Base-by-base conservation (phyloP, 2,329 filamentous ascomycete species). In the Fusarium brevicatenulatum region DNA sequence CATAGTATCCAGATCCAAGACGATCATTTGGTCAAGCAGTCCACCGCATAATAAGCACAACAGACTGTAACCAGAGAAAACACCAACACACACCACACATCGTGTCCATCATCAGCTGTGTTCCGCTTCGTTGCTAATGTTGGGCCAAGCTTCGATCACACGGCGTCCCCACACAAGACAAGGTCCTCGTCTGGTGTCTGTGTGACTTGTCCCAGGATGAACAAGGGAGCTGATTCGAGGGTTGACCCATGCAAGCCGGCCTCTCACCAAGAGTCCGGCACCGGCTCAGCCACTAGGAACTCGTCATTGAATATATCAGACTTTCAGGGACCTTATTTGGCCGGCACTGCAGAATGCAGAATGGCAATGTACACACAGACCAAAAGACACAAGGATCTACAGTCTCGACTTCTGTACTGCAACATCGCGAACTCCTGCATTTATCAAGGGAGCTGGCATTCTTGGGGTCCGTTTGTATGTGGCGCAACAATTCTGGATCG, bases 131-230 rank as follows among this genome's bases (percentile, higher is more conserved):
- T 58, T 69, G 64, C 72, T 61, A 66, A 50, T 42, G 37, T 56
- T 57, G 52, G 52, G 53, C 40, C 53, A 74, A 74, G 72, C 66
- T 74, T 74, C 68, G 61, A 74, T 74, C 72, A 74, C 66, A 74
- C 62, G 66, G 66, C 53, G 66, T 66, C 68, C 60, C 71, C 70
- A 74, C 71, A 73, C 55, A 63, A 40, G 56, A 57, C 58, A 70
- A 58, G 63, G 63, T n/a, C 57, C 52, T 72, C 58, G 40, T 57
- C 64, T 68, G 56, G 63, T 60, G 70, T 72, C 70, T 72, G 70
- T 72, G 70, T 72, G 70, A 73, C 70, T 73, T 73, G 59, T 58
- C 49, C 54, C 56, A 70, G 64, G 65, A 56, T 34, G 69, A 72
- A 49, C 65, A 59, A 60, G 55, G 55, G 56, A 66, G 65, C 61